A percentile compares a stretch with the other conserved stretches of the same genome.
These are phyloP conservation scores for Postia placenta DNA, from an alignment of 768 basidiomycete genomes.

Conservation along the genomic window DNA sequence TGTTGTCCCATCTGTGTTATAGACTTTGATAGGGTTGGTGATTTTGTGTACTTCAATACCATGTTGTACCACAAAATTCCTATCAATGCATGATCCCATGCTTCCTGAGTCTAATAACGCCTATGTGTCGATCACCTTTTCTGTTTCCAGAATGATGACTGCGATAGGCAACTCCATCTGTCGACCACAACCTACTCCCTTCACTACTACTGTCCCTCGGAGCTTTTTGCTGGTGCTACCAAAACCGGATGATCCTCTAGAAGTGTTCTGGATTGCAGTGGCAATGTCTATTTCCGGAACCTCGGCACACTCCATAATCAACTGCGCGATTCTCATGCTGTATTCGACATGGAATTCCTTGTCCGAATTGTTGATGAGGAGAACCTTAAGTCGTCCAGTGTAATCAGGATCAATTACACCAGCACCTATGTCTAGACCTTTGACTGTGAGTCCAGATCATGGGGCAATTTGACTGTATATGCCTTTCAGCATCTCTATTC, in stretches of 20 bases:
- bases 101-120: slow-evolving; percentile 18
- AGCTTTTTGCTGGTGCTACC: background rate
- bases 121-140: slow-evolving; percentile 1
- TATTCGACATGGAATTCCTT: background rate
- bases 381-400: slow-evolving; percentile 4
- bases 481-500: background rate
- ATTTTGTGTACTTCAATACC: background rate
- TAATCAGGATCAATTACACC: slow-evolving; percentile 5
- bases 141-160: slow-evolving; percentile 2
- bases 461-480: slow-evolving; percentile 1
- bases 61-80: slow-evolving; percentile 5
- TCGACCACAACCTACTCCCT: slow-evolving; percentile 4
- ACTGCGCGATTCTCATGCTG: slow-evolving; percentile 2
- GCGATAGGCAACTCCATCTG: slow-evolving; percentile 11
- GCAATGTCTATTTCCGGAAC: background rate
- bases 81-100: slow-evolving; percentile 18
- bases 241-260: background rate
- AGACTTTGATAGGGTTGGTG: slow-evolving; percentile 6
- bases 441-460: background rate
- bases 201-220: slow-evolving; percentile 2
- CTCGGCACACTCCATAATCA: slow-evolving; percentile 3
- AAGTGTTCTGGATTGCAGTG: background rate
- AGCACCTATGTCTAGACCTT: slow-evolving; percentile 4
- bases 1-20: slow-evolving; percentile 11
- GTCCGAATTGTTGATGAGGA: slow-evolving; percentile 4